phyloP scores from a whole-genome alignment of 1,139 yeast genomes.

The Candida anutae region DNA sequence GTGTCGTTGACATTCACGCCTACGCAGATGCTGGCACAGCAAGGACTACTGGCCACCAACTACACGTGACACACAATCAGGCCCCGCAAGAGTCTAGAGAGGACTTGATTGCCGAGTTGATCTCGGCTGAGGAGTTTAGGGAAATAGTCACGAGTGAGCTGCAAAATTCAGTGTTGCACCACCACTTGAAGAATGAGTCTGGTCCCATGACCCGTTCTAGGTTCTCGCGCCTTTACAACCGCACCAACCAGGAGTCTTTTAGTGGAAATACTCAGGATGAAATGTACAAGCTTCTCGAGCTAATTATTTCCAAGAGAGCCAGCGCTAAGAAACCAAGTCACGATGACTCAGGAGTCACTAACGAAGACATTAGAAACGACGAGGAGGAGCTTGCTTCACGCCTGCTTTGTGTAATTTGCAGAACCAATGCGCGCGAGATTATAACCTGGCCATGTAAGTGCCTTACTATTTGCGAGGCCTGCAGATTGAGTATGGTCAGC shows the following conservation, averaged over 20 bases:
- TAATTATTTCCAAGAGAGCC: constrained; percentile 13
- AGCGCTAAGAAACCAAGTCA: constrained; percentile 1
- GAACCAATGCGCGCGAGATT: constrained; percentile 62
- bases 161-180: constrained; percentile 22
- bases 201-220: constrained; percentile 37
- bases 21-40: too few species aligned
- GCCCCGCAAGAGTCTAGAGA: too few species aligned
- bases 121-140: constrained; percentile 22
- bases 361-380: too few species aligned
- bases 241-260: constrained; percentile 2
- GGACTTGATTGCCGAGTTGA: constrained; percentile 16
- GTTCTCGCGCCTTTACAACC: constrained; percentile 13
- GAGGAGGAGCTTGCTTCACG: constrained; percentile 12
- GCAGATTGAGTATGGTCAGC: constrained; percentile 68
- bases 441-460: constrained; percentile 93
- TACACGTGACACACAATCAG: too few species aligned
- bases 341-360: too few species aligned
- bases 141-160: constrained; percentile 16
- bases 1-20: too few species aligned
- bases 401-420: constrained; percentile 74
- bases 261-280: constrained; percentile 14
- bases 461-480: constrained; percentile 78
- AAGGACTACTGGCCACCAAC: too few species aligned
- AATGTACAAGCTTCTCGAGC: constrained; percentile 13
- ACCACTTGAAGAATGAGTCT: constrained; percentile 22